phyloP scores from a whole-genome alignment of 2,329 filamentous ascomycete species.

The Penicillium sp. region DNA sequence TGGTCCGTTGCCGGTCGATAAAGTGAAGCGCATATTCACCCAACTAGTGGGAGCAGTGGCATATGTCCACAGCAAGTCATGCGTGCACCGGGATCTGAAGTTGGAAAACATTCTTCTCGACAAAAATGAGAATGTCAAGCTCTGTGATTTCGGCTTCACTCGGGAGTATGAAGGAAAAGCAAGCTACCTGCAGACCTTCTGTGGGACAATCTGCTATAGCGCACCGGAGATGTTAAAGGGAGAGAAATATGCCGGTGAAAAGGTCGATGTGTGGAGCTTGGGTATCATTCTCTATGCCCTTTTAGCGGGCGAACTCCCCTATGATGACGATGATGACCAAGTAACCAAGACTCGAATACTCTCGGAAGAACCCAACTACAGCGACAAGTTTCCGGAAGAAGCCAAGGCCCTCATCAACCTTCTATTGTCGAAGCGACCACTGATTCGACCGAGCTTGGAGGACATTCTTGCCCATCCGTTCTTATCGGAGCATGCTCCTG shows the following conservation, averaged over 20 bases:
- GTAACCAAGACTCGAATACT: constrained; percentile 80
- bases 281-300: constrained; percentile 85
- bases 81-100: constrained; percentile 94
- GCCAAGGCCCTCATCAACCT: constrained; percentile 69
- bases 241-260: constrained; percentile 95
- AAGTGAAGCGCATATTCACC: constrained; percentile 92
- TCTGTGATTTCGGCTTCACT: constrained; percentile 97
- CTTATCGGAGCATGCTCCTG: constrained; percentile 74
- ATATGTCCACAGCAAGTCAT: constrained; percentile 91
- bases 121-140: constrained; percentile 93
- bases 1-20: constrained; percentile 73
- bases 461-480: constrained; percentile 88
- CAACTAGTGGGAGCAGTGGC: constrained; percentile 91
- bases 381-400: constrained; percentile 69
- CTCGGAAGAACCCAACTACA: constrained; percentile 76
- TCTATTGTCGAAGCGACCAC: constrained; percentile 83
- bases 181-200: constrained; percentile 95
- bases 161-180: constrained; percentile 93
- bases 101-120: constrained; percentile 94
- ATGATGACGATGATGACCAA: constrained; percentile 91
- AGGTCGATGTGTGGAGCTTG: constrained; percentile 97
- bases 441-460: constrained; percentile 71
- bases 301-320: constrained; percentile 76
- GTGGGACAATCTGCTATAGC: constrained; percentile 94
- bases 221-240: constrained; percentile 98